These are phyloP conservation scores for Acacia melanoxylon DNA, from an alignment of 306 rosid genomes.

Conservation along the genomic window DNA sequence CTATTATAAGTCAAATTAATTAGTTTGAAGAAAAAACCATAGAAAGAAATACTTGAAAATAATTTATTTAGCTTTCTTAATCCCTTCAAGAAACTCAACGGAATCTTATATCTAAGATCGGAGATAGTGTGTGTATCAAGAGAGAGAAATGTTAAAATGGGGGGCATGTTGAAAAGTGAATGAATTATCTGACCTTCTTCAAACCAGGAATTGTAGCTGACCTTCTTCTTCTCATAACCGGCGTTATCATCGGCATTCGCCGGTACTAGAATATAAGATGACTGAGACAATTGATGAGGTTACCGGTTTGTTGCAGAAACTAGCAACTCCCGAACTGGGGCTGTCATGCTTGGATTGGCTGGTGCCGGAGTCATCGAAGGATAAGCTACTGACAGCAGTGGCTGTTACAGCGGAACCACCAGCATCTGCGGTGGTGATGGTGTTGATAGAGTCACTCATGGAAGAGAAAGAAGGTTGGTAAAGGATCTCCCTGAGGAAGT, in stretches of 20 bases:
- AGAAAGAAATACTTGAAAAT: too few relatives aligned
- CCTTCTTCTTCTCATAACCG: not conserved
- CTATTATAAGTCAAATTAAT: too few relatives aligned
- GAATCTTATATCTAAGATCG: too few relatives aligned
- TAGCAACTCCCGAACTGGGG: not conserved
- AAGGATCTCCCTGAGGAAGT: not conserved
- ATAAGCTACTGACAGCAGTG: not conserved
- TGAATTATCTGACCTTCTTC: slow-evolving; percentile 32
- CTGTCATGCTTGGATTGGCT: not conserved
- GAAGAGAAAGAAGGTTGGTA: slow-evolving; percentile 24
- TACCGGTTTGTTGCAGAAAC: not conserved
- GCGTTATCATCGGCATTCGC: not conserved
- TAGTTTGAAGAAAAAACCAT: too few relatives aligned
- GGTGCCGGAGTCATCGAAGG: not conserved
- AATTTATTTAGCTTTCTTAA: too few relatives aligned
- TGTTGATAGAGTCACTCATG: not conserved
- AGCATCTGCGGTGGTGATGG: not conserved
- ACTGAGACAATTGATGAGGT: not conserved
- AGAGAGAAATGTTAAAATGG: not conserved
- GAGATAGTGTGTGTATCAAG: too few relatives aligned
- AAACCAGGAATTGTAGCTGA: slow-evolving; percentile 34
- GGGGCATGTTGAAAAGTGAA: not conserved
- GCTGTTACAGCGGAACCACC: not conserved
- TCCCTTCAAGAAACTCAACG: too few relatives aligned
- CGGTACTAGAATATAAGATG: slow-evolving; percentile 6